Evolutionary conservation across 2,329 filamentous ascomycete species (phyloP), one percentile per base, ranked within the genome.

Genomic region (Trichoderma arundinaceum): DNA sequence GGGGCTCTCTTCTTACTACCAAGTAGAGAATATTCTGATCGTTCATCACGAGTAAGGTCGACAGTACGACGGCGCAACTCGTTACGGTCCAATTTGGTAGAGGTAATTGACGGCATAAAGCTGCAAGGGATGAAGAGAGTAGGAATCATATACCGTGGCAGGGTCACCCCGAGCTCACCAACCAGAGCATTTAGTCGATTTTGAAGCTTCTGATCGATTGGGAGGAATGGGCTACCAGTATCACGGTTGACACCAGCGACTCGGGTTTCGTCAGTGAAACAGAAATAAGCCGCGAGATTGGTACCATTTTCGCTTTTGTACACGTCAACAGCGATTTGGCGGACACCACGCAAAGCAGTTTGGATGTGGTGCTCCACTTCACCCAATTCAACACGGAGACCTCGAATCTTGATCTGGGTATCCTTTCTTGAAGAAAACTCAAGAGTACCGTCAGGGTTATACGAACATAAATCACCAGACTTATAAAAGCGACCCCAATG

Each of bases 301-400:
- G 22, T 22, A 22, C 54, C 17, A 15, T 8, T 44, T 6, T 65
- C 43, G 39, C 5, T 4, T 0, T 59, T 60, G n/a, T 61, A 61
- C 9, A 65, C 22, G 4, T 65, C 63, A 13, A 65, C 63, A 22
- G 56, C 63, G 38, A 65, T 32, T 28, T 65, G 63, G 5, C 48
- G 28, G 2, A 65, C 22, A 1, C 32, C 39, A 9, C 4, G 43
- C 22, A 65, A n/a, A 9, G 44, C 9, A 1, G 38, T 17, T 4
- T 60, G 63, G 10, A 65, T 59, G 28, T 65, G 63, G 28, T 65
- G 10, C 41, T 66, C 64, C 32, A 66, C 33, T n/a, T 66, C 64
- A 7, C 58, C 57, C 28, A 66, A 39, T 13, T 66, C 64, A 1
- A 66, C 57, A 33, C 64, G 56, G 4, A 62, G 49, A 3, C 64